Evolutionary conservation across 768 basidiomycete genomes (phyloP), one percentile per base, ranked within the genome.

Genomic region (Pleurotus cornucopiae): DNA sequence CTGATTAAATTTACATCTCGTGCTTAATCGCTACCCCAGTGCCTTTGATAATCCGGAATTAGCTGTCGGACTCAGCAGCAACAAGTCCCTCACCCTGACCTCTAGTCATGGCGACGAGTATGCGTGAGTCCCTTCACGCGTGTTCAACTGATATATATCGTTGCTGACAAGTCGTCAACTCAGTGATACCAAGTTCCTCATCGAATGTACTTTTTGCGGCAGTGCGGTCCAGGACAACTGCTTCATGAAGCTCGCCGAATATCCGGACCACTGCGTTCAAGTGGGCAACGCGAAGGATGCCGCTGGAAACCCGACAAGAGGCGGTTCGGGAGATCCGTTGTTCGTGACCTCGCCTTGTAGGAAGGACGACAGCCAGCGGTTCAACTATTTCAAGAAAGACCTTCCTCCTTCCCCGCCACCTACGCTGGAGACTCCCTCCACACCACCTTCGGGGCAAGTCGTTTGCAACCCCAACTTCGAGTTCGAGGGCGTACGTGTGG

Each of bases 391-490:
- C 12, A 43, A 43, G 9, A 43, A 43, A 14, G n/a, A 6, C 41
- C 20, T 43, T 43, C 41, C 37, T 41, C 38, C 51, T 7, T 37
- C 30, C 38, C n/a, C 30, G 11, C 34, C 51, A 20, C 34, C 51
- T 21, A 25, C 38, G n/a, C 9, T 21, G 18, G 51, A 30, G 16
- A 16, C 16, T 12, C 16, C 30, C 16, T 40, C 34, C 18, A 20
- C 51, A 2, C 51, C 51, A 25, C n/a, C 37, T 18, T 13, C 34
- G 0, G 38, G 37, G 0, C 51, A 52, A 18, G 21, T 16, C 9
- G 14, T 52, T 23, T 52, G 51, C 39, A 52, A 38, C 14, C 51
- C 51, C 4, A 52, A 52, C 37, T 52, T 52, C 38, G 51, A 52
- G 20, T 38, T 38, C 38, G 51, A 52, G 23, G 51, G 51, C 4